Evolutionary conservation across 1,284 basidiomycete species (phyloP).

Genomic region (Cystobasidium slooffiae): DNA sequence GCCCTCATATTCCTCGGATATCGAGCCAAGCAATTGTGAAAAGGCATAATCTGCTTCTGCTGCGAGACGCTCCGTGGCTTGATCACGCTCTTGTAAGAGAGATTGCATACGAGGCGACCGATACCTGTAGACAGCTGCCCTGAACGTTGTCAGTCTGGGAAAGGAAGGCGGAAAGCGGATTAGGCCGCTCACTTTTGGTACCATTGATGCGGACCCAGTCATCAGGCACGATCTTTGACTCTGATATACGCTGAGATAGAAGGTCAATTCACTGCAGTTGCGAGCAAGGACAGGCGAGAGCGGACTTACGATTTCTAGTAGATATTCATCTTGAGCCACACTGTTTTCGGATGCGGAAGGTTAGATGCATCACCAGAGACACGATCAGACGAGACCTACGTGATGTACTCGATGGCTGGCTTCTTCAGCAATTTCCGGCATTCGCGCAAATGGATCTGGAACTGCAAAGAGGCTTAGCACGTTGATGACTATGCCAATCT

Average conservation of each 20-base stretch:
- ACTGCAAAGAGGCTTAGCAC: conserved; percentile 1
- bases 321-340: conserved; percentile 60
- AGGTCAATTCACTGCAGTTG: conserved; percentile 38
- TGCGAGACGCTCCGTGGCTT: conserved; percentile 74
- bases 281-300: background rate
- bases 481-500: background rate
- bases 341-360: background rate
- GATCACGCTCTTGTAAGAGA: conserved; percentile 74
- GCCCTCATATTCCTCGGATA: conserved; percentile 37
- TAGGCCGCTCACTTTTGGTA: conserved; percentile 64
- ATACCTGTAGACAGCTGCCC: conserved; percentile 67
- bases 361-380: background rate
- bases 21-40: conserved; percentile 67
- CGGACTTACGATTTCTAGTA: conserved; percentile 52
- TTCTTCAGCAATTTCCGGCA: conserved; percentile 74
- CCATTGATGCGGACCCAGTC: conserved; percentile 79
- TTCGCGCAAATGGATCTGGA: conserved; percentile 70
- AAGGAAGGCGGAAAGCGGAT: no score
- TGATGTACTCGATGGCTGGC: conserved; percentile 76
- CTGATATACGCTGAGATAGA: conserved; percentile 73
- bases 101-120: conserved; percentile 71
- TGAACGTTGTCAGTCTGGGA: background rate
- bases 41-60: conserved; percentile 75
- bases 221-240: conserved; percentile 71
- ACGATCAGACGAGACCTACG: conserved; percentile 45